Percentiles rank a stretch among this genome's conserved stretches.
Conservation (phyloP, 2,329 filamentous ascomycete genomes). For the Arthrinium phaeospermum region DNA sequence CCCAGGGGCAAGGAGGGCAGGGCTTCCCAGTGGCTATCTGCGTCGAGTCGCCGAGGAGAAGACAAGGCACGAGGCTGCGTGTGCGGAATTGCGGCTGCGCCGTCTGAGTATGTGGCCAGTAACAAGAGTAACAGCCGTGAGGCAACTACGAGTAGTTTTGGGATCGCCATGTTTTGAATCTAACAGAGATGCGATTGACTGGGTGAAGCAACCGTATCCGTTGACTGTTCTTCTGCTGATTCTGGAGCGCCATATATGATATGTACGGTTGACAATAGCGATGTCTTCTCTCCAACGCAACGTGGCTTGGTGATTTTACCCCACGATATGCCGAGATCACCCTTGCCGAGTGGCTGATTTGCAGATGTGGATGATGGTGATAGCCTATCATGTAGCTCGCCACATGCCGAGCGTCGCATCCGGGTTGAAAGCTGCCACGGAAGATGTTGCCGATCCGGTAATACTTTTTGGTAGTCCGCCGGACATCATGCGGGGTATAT, state of each 20-base stretch:
- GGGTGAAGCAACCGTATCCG: too few relatives aligned
- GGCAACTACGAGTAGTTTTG: not conserved
- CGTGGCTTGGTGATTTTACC: not conserved
- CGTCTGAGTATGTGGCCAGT: not conserved
- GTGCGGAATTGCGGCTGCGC: not conserved
- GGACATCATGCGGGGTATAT: constrained; percentile 2
- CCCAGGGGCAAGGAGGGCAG: not conserved
- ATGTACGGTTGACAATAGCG: not conserved
- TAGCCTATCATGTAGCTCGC: not conserved
- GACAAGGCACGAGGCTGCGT: not conserved
- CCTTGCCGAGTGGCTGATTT: not conserved
- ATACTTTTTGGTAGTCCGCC: not conserved
- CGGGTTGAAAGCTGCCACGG: not conserved
- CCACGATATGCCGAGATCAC: not conserved
- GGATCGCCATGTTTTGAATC: not conserved
- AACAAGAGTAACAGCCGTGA: not conserved
- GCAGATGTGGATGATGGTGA: not conserved
- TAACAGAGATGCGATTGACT: not conserved
- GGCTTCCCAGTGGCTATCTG: not conserved
- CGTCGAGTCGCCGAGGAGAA: not conserved
- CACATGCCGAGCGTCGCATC: not conserved
- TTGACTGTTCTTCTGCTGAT: not conserved
- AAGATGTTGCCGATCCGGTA: not conserved
- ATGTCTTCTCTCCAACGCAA: not conserved
- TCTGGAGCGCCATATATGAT: too few relatives aligned